Evolutionary conservation across 2,329 filamentous ascomycete species (phyloP).

Genomic region (Aotearoamyces nothofagi): DNA sequence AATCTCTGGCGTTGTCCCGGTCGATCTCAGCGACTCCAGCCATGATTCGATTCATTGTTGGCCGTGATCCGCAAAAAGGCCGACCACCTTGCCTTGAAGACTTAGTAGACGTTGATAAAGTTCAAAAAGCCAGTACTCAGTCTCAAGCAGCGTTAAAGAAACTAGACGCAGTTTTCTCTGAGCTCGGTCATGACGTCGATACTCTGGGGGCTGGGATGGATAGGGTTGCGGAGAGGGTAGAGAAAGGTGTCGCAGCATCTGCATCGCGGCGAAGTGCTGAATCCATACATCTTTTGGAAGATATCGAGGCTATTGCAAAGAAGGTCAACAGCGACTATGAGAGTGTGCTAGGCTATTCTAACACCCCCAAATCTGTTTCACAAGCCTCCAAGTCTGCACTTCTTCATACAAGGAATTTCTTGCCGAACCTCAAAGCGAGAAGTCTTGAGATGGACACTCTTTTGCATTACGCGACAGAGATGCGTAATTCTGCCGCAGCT

Average conservation of each 20-base stretch:
- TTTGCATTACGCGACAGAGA: constrained; percentile 40
- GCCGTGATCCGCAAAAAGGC: constrained; percentile 26
- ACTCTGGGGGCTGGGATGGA: constrained; percentile 47
- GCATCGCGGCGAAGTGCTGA: constrained; percentile 44
- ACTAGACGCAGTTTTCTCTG: constrained; percentile 42
- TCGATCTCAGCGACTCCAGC: constrained; percentile 47
- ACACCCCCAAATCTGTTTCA: constrained; percentile 47
- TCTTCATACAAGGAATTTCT: constrained; percentile 44
- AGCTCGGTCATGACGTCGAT: constrained; percentile 43
- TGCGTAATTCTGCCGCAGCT: constrained; percentile 51
- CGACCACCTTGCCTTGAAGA: constrained; percentile 48
- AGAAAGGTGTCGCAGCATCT: constrained; percentile 38
- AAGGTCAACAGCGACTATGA: constrained; percentile 83
- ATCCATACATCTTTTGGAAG: constrained; percentile 55
- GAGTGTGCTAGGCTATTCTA: constrained; percentile 53
- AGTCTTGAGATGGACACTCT: constrained; percentile 46
- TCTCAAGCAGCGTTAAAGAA: constrained; percentile 41
- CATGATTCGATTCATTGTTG: constrained; percentile 53
- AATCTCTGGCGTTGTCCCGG: constrained; percentile 47
- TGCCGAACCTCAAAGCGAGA: constrained; percentile 41
- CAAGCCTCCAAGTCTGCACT: constrained; percentile 49
- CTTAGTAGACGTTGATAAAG: constrained; percentile 59
- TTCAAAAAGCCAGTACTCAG: constrained; percentile 55
- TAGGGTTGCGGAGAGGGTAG: constrained; percentile 45
- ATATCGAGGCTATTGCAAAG: constrained; percentile 72